Evolutionary conservation across 2,329 filamentous ascomycete species (phyloP), one percentile per base, ranked within the genome.

Genomic region (Massarina eburnea): DNA sequence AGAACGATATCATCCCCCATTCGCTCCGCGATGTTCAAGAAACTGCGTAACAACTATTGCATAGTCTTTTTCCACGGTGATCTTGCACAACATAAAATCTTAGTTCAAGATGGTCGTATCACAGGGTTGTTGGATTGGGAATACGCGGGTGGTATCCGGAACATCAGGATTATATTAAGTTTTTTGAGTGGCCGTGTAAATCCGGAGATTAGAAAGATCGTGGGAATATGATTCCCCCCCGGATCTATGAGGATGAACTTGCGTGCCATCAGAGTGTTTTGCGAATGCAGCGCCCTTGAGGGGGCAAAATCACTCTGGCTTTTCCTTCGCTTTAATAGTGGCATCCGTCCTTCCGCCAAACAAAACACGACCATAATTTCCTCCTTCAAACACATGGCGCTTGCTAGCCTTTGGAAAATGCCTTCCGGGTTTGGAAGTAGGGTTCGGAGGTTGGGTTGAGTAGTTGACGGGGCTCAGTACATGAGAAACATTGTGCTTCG

Each of bases 41-140:
- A 42, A 21, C 15, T 46, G 18, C 47, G 32, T 15, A 46, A 17
- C 9, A 37, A 43, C 34, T 48, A 54, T 29, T 38, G 41, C n/a
- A 46, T 54, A n/a, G 45, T 53, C 8, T 54, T 56, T 26, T 30
- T 51, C 6, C 53, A 56, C 33, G 43, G 53, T 17, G 53, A 56
- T 24, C n/a, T 56, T 19, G 26, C 43, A 30, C 48, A 47, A 26
- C 42, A 46, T 14, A 54, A 56, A n/a, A 52, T 56, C 26, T 29
- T 56, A 18, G 48, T 56, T 8, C 33, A 51, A 30, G 41, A 51
- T 27, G 41, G 43, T n/a, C 26, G 29, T 18, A 49, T 56, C 9
- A 39, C 42, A 12, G 50, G 26, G 3, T 20, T 56, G 17, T 24
- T 56, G 22, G 51, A 54, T 32, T 56, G 48, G 51, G 51, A 52